phyloP scores from a whole-genome alignment of 169 alveolate genomes.

The Blepharisma undulans region DNA sequence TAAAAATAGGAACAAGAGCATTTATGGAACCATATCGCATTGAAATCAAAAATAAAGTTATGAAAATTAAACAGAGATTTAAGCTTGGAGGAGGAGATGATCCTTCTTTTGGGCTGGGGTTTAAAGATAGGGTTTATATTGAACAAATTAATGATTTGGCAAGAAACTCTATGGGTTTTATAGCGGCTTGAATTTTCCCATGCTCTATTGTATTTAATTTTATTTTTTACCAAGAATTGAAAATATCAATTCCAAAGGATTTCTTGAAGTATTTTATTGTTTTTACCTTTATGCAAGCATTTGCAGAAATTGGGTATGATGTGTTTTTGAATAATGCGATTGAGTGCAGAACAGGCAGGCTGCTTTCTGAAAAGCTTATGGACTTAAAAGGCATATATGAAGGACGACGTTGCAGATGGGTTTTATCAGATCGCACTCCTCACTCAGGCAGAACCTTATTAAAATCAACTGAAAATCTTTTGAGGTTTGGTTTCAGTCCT shows the following conservation, averaged over 20 bases:
- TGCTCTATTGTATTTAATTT: slow-evolving; percentile 3
- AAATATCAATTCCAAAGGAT: not conserved
- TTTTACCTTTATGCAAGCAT: slow-evolving; percentile 10
- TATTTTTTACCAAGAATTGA: slow-evolving; percentile 17
- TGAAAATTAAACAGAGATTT: not conserved
- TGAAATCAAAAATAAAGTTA: not conserved
- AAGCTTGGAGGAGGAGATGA: not conserved
- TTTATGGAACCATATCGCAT: slow-evolving; percentile 19
- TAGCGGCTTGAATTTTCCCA: slow-evolving; percentile 7
- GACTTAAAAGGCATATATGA: not conserved
- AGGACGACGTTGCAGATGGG: slow-evolving; percentile 8
- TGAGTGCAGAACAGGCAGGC: slow-evolving; percentile 23
- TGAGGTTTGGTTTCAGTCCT: slow-evolving; percentile 27
- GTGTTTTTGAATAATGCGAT: slow-evolving; percentile 31
- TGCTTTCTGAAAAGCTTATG: not conserved
- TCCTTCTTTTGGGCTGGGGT: not conserved
- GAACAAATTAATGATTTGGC: slow-evolving; percentile 22
- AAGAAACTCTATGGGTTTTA: not conserved
- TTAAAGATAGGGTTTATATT: slow-evolving; percentile 15
- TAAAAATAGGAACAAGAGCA: slow-evolving; percentile 17
- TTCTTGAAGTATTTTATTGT: slow-evolving; percentile 11
- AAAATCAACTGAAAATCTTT: not conserved
- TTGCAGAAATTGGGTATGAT: slow-evolving; percentile 18
- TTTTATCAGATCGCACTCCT: not conserved
- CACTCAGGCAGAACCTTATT: not conserved